Conservation (phyloP, 148 eudicot genomes). For the Simmondsia chinensis region DNA sequence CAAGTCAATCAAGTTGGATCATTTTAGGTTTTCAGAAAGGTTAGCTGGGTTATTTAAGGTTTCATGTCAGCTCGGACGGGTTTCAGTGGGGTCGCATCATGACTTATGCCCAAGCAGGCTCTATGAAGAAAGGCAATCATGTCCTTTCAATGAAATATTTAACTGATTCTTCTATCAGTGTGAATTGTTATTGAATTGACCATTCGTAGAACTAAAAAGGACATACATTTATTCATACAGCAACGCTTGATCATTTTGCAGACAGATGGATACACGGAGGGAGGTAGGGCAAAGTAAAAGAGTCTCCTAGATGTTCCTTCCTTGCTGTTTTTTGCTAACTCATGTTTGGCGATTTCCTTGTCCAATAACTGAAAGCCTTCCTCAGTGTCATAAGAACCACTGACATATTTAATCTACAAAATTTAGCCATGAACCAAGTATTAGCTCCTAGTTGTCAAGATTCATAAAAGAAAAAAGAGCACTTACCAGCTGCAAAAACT, state of each 20-base stretch:
- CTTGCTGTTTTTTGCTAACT: conserved; percentile 30
- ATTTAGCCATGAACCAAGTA: conserved; percentile 4
- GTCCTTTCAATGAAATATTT: too few species aligned
- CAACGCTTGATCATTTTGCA: conserved; percentile 73
- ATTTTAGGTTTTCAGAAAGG: too few species aligned
- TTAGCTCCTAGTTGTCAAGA: background rate
- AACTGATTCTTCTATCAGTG: too few species aligned
- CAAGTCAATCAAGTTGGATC: too few species aligned
- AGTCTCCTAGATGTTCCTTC: conserved; percentile 74
- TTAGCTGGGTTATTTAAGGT: too few species aligned
- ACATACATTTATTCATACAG: conserved; percentile 74
- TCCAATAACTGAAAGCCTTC: conserved; percentile 72
- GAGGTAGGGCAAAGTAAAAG: conserved; percentile 96
- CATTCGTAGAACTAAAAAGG: background rate
- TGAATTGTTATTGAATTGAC: too few species aligned
- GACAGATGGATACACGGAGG: conserved; percentile 95
- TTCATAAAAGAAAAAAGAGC: background rate
- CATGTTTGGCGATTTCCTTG: conserved; percentile 54
- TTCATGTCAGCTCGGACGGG: too few species aligned
- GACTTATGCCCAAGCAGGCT: too few species aligned
- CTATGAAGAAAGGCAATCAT: too few species aligned
- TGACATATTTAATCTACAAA: conserved; percentile 73
- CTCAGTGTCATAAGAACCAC: conserved; percentile 70
- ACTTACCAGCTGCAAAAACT: conserved; percentile 69
- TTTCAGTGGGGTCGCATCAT: too few species aligned